Evolutionary conservation across 2,329 filamentous ascomycete species (phyloP), one percentile per base, ranked within the genome.

Genomic region (Neospermospora avenae): DNA sequence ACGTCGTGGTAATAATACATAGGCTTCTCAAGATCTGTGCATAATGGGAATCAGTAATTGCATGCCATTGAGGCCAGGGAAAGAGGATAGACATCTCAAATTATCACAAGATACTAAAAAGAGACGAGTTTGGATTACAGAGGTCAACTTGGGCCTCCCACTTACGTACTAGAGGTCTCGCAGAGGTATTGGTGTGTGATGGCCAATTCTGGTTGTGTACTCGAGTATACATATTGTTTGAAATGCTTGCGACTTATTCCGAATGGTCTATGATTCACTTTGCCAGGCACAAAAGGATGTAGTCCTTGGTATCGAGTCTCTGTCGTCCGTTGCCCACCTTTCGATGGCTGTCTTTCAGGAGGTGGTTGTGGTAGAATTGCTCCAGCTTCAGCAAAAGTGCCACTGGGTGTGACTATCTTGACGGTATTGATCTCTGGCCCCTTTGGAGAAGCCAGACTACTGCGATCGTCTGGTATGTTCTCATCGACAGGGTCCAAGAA

Each of bases 181-280:
- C 53, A 56, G 24, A 56, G 39, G 28, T 35, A 56, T 13, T 56
- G 53, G 53, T 56, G 53, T 16, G 53, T 56, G 18, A 46, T 56
- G 4, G n/a, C 10, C 8, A 16, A 25, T 24, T 56, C 28, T 22
- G 53, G 45, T 5, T 56, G 25, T 0, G 42, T 37, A 24, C 16
- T 35, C 7, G 53, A 56, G 41, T 56, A 46, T 20, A 56, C 41
- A 25, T 56, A 56, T 22, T 56, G 53, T 16, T 41, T 56, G 20
- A 16, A 56, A 10, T 56, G 25, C 31, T 20, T 46, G 41, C 41
- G 41, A 22, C 24, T 45, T 24, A 46, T 41, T 35, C 45, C 53
- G 2, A 41, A 41, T 22, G 53, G 53, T 7, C 37, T 56, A 28
- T 46, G 53, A 7, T 41, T 37, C 7, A 46, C 18, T n/a, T 45